Evolutionary conservation across 805 yeast genomes (phyloP), one percentile per base, ranked within the genome.

Genomic region (Alloascoidea hylecoeti): DNA sequence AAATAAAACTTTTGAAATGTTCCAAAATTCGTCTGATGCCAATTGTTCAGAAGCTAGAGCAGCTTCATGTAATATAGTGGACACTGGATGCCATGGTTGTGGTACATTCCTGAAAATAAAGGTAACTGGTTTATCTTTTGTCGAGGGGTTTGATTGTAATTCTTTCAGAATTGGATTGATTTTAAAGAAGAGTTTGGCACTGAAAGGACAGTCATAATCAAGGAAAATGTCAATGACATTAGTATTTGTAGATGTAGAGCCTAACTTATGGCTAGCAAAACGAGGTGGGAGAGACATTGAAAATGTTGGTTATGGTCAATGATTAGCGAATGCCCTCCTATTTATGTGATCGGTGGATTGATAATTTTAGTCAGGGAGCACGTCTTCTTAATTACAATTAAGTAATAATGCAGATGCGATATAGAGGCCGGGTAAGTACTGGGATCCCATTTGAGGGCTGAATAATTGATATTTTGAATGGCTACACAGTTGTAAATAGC

Each of bases 81-180:
- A 77, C 40, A 75, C 72, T 34, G 88, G 78, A 53, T 85, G 95
- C 95, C 95, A 85, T 46, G 94, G 92, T 60, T 85, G 95, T n/a
- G 80, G 64, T 33, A 78, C 85, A 49, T 82, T 78, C 43, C 75
- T 68, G 54, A 78, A 72, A 6, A 75, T 70, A 43, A 82, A 66
- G 6, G 39, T 16, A 17, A 40, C 41, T 14, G 16, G 9, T 23
- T 76, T 69, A 38, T 62, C 57, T 39, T 63, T 57, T 18, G 54
- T 44, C 36, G 66, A 62, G 35, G 77, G 56, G 18, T 50, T 43
- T 15, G 85, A 86, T 32, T 75, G 63, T 4, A 80, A 62, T 27
- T 64, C 64, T 4, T 58, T 53, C n/a, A n/a, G n/a, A n/a, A n/a
- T n/a, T n/a, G n/a, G n/a, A 42, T 65, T 61, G 41, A 83, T 51